Base-by-base conservation (phyloP, 257 asterid genomes). In the Echites panduratus region DNA sequence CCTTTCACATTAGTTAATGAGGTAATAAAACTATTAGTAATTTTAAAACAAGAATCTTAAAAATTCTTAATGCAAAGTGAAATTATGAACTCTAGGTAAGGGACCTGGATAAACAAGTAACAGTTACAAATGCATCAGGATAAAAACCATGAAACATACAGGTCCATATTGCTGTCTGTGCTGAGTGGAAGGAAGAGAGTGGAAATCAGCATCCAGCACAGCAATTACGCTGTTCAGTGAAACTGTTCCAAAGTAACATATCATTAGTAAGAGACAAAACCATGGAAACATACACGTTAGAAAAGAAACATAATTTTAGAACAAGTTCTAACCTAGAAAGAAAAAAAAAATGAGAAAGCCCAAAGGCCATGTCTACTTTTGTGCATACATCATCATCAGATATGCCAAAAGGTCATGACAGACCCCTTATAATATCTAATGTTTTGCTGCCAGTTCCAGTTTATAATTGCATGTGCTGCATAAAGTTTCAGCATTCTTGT, bases 111-210 rank as follows among this genome's bases (percentile, higher is more conserved):
- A 22, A 19, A 44, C 29, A 56, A 10, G 73, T 7, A 57, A 20
- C 3, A 35, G 38, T 43, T 56, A 58, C 19, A 44, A 58, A 67
- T 75, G 58, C 69, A 47, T 27, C 73, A 59, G 26, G 13, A 6
- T 24, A 26, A 26, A 52, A 29, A 50, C 65, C 24, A 53, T 27
- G 44, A 66, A 65, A 87, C 99, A 75, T 87, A 95, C 99, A 72
- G 99, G 98, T 68, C 99, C 99, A 78, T 95, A 92, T 82, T 90
- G 99, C 84, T 95, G 95, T 74, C 99, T 79, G 81, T 95, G 98
- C 81, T 90, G 97, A 79, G 94, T 87, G 68, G 99, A 85, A 68
- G 99, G 96, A 64, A 95, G 99, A 56, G 98, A 90, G 82, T 95
- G 99, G 79, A 95, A 92, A 83, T 95, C 99, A 80, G 96, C 89